Base-by-base conservation (phyloP, 495 filamentous ascomycete species). In the Polyplosphaeria fusca region DNA sequence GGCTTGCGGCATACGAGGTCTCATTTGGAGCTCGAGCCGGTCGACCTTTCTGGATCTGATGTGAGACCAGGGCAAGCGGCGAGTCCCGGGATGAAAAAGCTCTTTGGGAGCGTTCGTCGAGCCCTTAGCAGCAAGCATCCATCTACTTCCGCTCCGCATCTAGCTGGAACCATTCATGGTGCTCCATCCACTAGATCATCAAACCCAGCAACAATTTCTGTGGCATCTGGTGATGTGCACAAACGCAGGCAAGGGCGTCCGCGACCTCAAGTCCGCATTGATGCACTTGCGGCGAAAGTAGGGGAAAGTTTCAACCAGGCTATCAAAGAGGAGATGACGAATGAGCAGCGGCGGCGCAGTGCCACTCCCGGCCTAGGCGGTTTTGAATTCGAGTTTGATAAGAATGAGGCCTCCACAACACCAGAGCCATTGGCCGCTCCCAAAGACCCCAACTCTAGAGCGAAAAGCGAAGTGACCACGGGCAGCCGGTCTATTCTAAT, bases 401-500 rank as follows among this genome's bases (percentile, higher is more conserved):
- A 55, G 20, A 39, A 14, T 2, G 44, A 47, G 14, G 16, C 48
- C 9, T 9, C 20, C 5, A 18, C 35, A 1, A 30, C 58, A 2
- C 44, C 55, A 38, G 58, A 54, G 16, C 40, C 27, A 2, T 11
- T 47, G 19, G 38, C 45, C 13, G 40, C n/a, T 11, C 26, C 47
- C 4, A 28, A 55, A 16, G 23, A n/a, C 19, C 28, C 30, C 14
- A 40, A 55, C 23, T 27, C 16, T 27, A 75, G 79, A 45, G 61
- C 72, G 1, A 68, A 74, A 38, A 86, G 83, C 61, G 83, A 77
- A 25, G 75, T 94, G 27, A 92, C 89, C 0, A 77, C 76, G 32
- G 88, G 88, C 5, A 94, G 88, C 70, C 81, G 87, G 58, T 94
- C 89, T 0, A 93, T 96, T 59, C 81, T 94, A 25, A 93, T 96